These are phyloP conservation scores for Cryptosporidium xiaoi DNA, from an alignment of 169 alveolate genomes.

Conservation along the genomic window DNA sequence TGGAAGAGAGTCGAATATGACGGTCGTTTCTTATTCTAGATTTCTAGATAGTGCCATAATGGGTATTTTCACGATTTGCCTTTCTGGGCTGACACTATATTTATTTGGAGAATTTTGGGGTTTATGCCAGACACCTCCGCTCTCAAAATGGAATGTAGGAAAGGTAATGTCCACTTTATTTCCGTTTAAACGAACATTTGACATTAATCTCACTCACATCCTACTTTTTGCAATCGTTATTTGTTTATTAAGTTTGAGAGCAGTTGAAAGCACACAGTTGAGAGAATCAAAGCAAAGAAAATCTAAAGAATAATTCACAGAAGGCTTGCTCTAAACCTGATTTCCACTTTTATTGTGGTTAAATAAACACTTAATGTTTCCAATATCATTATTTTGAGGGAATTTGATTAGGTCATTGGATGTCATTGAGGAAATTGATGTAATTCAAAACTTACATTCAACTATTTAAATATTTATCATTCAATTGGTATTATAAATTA, in stretches of 20 bases:
- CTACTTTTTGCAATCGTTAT: conserved; percentile 78
- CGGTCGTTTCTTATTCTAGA: conserved; percentile 73
- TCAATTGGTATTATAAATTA: too few species aligned
- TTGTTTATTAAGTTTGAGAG: conserved; percentile 76
- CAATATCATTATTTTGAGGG: too few species aligned
- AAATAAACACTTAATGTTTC: too few species aligned
- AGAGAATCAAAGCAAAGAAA: not conserved
- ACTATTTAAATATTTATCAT: too few species aligned
- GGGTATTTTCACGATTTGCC: conserved; percentile 78
- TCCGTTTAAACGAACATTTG: conserved; percentile 80
- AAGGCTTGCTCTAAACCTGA: too few species aligned
- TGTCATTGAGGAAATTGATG: too few species aligned
- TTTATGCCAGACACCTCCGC: conserved; percentile 76
- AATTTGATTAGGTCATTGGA: too few species aligned
- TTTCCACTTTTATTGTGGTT: too few species aligned
- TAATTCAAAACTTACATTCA: not conserved
- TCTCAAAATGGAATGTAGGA: conserved; percentile 79
- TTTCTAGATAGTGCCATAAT: conserved; percentile 77
- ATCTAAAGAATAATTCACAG: not conserved
- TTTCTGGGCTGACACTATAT: conserved; percentile 78
- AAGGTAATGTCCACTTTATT: conserved; percentile 77
- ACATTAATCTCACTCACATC: conserved; percentile 78
- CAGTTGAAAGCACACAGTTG: conserved; percentile 1
- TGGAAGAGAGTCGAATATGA: not conserved
- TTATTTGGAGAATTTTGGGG: conserved; percentile 81